Evolutionary conservation across 192 early-diverging fungal genomes (phyloP).

Genomic region (Jimgerdemannia lactiflua): DNA sequence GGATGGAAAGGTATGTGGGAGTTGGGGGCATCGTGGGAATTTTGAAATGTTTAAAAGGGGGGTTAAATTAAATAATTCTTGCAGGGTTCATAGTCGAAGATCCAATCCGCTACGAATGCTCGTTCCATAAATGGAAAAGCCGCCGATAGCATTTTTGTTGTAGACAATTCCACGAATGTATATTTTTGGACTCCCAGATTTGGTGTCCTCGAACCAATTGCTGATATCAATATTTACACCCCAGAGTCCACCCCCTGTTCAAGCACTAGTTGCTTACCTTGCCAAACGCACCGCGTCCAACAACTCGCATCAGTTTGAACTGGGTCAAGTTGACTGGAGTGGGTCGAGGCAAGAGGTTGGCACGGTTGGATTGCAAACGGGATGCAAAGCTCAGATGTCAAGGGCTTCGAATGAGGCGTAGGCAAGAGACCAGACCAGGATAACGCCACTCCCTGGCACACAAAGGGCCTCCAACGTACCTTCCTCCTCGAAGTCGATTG

Average conservation of each 20-base stretch:
- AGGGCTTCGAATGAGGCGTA: not conserved
- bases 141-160: no score
- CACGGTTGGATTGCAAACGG: no score
- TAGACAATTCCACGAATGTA: no score
- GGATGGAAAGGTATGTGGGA: not conserved
- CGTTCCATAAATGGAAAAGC: no score
- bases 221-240: no score
- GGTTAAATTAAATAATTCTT: constrained; percentile 1
- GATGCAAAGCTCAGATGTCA: not conserved
- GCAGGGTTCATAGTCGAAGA: not conserved
- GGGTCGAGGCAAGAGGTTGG: no score
- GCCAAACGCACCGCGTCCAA: constrained; percentile 87
- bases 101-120: no score
- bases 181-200: no score
- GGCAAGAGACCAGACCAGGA: not conserved
- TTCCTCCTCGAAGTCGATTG: not conserved
- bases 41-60: not conserved
- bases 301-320: constrained; percentile 74
- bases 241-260: no score
- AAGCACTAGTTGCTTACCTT: constrained; percentile 53
- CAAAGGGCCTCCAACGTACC: not conserved
- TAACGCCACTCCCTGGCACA: not conserved
- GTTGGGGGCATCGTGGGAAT: not conserved
- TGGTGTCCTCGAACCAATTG: no score
- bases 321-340: constrained; percentile 68